phyloP scores from a whole-genome alignment of 106 monocot genomes.

The Platanthera zijinensis region DNA sequence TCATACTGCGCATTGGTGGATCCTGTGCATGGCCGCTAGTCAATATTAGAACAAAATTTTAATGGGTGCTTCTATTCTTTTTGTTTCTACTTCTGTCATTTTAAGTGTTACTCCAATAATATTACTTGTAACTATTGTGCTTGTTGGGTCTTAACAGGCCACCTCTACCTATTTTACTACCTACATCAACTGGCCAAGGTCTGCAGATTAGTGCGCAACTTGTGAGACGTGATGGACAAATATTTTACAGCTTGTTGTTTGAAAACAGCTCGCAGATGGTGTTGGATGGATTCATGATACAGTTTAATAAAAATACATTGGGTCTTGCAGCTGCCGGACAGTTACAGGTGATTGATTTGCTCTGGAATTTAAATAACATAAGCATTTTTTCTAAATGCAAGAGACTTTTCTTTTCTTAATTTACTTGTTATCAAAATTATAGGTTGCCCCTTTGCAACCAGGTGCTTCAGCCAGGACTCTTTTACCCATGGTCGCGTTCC shows the following conservation, averaged over 20 bases:
- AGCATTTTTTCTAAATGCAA: not conserved
- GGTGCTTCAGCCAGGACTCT: slow-evolving; percentile 64
- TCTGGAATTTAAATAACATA: not conserved
- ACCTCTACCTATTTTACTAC: slow-evolving; percentile 71
- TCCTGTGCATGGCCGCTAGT: too few relatives aligned
- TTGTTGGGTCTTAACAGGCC: slow-evolving; percentile 36
- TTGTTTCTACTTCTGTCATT: not conserved
- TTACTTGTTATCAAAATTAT: not conserved
- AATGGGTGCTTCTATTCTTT: not conserved
- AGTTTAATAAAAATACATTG: slow-evolving; percentile 95
- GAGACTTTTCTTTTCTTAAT: too few relatives aligned
- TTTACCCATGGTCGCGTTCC: slow-evolving; percentile 78
- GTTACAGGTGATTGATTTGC: slow-evolving; percentile 47
- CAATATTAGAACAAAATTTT: not conserved
- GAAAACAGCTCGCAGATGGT: slow-evolving; percentile 62
- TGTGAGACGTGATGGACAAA: slow-evolving; percentile 69
- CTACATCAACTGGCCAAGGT: slow-evolving; percentile 86
- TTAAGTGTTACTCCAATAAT: not conserved
- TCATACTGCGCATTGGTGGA: too few relatives aligned
- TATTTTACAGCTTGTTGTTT: slow-evolving; percentile 69
- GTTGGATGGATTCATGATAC: slow-evolving; percentile 98
- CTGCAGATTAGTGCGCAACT: slow-evolving; percentile 93
- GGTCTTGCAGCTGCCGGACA: slow-evolving; percentile 80
- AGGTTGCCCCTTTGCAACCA: slow-evolving; percentile 75
- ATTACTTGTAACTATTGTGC: slow-evolving; percentile 3